Percentiles rank a stretch among this genome's conserved stretches.
Evolutionary conservation across 176 grass and related monocot species (phyloP).

Genomic region (Lolium rigidum): DNA sequence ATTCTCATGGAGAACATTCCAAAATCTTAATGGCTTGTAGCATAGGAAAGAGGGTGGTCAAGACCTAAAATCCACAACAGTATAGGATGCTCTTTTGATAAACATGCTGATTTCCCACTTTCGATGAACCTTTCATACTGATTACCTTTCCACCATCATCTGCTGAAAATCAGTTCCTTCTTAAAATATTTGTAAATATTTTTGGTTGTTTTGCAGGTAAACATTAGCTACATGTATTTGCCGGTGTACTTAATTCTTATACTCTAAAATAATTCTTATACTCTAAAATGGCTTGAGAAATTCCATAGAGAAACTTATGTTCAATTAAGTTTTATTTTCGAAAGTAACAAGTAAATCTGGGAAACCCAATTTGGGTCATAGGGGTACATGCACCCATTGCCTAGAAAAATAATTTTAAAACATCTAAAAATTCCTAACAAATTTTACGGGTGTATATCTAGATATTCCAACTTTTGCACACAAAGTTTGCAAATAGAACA

Average conservation of each 20-base stretch:
- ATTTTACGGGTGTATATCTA: too few species aligned
- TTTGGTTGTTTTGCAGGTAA: not conserved
- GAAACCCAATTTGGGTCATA: too few species aligned
- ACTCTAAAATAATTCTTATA: too few species aligned
- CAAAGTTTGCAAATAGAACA: too few species aligned
- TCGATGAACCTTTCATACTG: not conserved
- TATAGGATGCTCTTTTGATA: conserved; percentile 30
- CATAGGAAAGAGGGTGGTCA: not conserved
- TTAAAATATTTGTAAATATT: not conserved
- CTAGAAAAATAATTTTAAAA: too few species aligned
- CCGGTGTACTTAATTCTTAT: not conserved
- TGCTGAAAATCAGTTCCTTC: not conserved
- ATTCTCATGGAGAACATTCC: conserved; percentile 45
- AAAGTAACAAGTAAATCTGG: too few species aligned
- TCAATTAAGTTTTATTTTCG: not conserved
- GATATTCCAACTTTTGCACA: too few species aligned
- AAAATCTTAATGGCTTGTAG: not conserved
- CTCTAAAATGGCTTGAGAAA: too few species aligned
- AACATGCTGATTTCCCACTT: not conserved
- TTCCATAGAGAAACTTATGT: not conserved
- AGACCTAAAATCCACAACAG: not conserved
- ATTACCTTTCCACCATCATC: not conserved
- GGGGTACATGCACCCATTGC: too few species aligned
- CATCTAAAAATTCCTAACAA: too few species aligned
- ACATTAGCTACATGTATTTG: not conserved